Evolutionary conservation across 805 yeast genomes (phyloP), one percentile per base, ranked within the genome.

Genomic region (Hemisphaericaspora nanyangensis): DNA sequence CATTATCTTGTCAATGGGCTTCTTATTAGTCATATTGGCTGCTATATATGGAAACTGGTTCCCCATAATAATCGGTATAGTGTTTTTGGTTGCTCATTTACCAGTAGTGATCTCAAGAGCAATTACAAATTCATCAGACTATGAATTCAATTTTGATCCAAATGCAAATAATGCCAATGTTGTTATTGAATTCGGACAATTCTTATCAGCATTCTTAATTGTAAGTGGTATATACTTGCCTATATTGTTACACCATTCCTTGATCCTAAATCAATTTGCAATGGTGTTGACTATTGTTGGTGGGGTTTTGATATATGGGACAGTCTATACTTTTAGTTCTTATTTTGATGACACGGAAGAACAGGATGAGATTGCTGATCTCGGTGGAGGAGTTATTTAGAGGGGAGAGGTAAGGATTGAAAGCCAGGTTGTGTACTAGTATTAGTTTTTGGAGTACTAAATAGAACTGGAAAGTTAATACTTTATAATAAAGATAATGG

Each of bases 21-120:
- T 91, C 52, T 76, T 93, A 26, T 69, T 93, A 47, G 88, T 90
- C 31, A 85, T 91, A 18, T 70, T 93, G 25, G 88, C 96, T 33
- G 89, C 95, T 37, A 70, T 93, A 10, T 87, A 79, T 65, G 85
- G 86, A 34, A 89, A 88, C 60, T 93, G 96, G 95, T 79, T 83
- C 53, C 98, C 99, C 27, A 72, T 91, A 42, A 73, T 82, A 28
- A 87, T 85, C 48, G 72, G 73, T 5, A 35, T 68, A 17, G 55
- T 68, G 31, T 69, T 67, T 45, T 68, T 65, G 13, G 47, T 63
- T 27, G 74, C 71, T 15, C 68, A 65, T 50, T 50, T 63, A 24
- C 74, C 71, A 16, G 56, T 63, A 15, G 59, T 56, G 5, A 48
- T 68, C 5, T 51, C 72, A 8, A 59, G 54, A 13, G 61, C 65